phyloP scores from a whole-genome alignment of 2,329 filamentous ascomycete species.

The Metarhizium brunneum region DNA sequence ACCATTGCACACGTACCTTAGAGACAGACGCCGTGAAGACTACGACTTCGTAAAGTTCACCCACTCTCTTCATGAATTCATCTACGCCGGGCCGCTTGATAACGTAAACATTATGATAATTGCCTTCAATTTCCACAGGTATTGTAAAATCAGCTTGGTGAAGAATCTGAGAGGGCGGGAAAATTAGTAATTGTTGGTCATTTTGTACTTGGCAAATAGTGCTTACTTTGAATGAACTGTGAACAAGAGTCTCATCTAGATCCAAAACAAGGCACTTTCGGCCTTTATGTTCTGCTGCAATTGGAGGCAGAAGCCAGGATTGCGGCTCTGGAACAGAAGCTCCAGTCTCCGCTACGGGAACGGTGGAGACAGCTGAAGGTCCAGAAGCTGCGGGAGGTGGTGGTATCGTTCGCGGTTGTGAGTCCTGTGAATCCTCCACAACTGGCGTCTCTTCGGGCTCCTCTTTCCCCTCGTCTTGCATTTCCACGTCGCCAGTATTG shows the following conservation, averaged over 20 bases:
- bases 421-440: conserved; percentile 25
- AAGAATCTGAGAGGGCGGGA: conserved; percentile 56
- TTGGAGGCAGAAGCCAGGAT: conserved; percentile 73
- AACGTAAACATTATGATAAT: conserved; percentile 98
- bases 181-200: conserved; percentile 3
- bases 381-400: conserved; percentile 26
- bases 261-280: conserved; percentile 93
- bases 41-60: conserved; percentile 95
- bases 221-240: conserved; percentile 88
- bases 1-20: conserved; percentile 50
- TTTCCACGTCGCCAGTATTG: conserved; percentile 55
- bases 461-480: conserved; percentile 52
- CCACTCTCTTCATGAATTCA: conserved; percentile 97
- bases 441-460: conserved; percentile 37
- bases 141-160: conserved; percentile 99
- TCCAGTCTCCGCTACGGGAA: conserved; percentile 30
- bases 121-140: conserved; percentile 96
- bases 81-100: conserved; percentile 99
- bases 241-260: conserved; percentile 91
- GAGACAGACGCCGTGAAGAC: conserved; percentile 98
- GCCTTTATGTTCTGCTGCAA: conserved; percentile 69
- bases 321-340: conserved; percentile 32
- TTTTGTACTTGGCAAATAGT: not conserved
- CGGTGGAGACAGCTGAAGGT: conserved; percentile 30
- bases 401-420: conserved; percentile 23